A percentile compares a stretch with the other conserved stretches of the same genome.
These are phyloP conservation scores for Dactylella cylindrospora DNA, from an alignment of 2,329 filamentous ascomycete genomes.

Conservation along the genomic window DNA sequence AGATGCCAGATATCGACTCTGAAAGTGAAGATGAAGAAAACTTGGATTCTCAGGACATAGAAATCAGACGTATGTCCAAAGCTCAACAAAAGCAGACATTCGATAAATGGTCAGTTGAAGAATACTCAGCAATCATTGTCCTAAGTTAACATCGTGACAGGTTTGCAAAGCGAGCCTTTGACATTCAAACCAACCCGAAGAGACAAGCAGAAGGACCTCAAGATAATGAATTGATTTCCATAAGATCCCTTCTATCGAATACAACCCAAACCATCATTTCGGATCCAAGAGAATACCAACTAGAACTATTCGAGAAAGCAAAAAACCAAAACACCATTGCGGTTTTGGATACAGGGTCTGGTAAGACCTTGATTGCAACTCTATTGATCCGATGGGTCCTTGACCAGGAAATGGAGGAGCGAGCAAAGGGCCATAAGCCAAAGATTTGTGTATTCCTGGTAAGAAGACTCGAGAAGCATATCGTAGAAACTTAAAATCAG, in stretches of 20 bases:
- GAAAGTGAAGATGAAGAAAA: constrained; percentile 14
- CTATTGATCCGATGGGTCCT: constrained; percentile 76
- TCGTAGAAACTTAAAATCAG: constrained; percentile 39
- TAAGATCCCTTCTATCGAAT: constrained; percentile 16
- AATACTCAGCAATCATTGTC: not conserved
- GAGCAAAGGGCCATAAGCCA: constrained; percentile 61
- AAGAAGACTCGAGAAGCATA: constrained; percentile 30
- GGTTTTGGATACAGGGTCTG: constrained; percentile 89
- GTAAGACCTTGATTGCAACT: constrained; percentile 94
- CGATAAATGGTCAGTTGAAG: constrained; percentile 31
- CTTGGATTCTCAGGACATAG: constrained; percentile 6
- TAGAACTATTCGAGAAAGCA: constrained; percentile 85
- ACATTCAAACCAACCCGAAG: constrained; percentile 17
- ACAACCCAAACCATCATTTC: constrained; percentile 63
- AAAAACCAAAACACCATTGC: constrained; percentile 85
- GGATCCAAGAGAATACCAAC: constrained; percentile 83
- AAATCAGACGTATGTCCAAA: constrained; percentile 15
- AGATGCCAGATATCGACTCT: constrained; percentile 19
- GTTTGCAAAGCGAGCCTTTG: constrained; percentile 22
- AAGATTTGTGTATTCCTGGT: constrained; percentile 84
- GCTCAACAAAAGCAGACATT: constrained; percentile 24
- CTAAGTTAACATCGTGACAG: not conserved
- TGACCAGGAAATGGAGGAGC: constrained; percentile 72
- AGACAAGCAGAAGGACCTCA: constrained; percentile 6
- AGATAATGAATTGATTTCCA: constrained; percentile 25